Evolutionary conservation across 2,329 filamentous ascomycete species (phyloP).

Genomic region (Penicillium sp.): DNA sequence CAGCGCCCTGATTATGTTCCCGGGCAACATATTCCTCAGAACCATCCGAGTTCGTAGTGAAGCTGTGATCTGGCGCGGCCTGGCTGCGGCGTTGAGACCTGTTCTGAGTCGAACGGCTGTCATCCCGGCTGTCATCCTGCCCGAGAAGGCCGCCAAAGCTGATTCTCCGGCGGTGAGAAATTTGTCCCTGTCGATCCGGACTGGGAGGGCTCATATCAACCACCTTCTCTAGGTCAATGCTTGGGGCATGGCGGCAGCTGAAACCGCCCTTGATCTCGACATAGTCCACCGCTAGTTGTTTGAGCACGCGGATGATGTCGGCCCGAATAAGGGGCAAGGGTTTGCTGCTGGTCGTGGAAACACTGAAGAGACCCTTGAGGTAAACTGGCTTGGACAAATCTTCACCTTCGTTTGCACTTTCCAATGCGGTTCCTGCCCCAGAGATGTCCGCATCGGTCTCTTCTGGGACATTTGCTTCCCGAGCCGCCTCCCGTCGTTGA

Average conservation of each 20-base stretch:
- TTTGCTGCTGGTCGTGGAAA: conserved; percentile 92
- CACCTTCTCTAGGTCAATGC: conserved; percentile 78
- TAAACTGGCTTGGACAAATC: conserved; percentile 85
- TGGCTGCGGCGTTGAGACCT: conserved; percentile 45
- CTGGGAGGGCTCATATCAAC: conserved; percentile 61
- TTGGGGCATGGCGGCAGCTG: conserved; percentile 80
- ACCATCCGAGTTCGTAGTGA: conserved; percentile 78
- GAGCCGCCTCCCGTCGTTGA: conserved; percentile 67
- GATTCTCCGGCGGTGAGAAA: conserved; percentile 70
- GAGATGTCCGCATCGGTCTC: conserved; percentile 81
- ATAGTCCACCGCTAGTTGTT: conserved; percentile 85
- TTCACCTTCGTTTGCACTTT: conserved; percentile 59
- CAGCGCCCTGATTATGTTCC: conserved; percentile 44
- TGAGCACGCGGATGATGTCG: conserved; percentile 87
- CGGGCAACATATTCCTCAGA: conserved; percentile 69
- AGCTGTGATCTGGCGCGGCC: conserved; percentile 63
- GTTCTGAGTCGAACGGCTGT: conserved; percentile 47
- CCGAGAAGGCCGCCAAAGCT: conserved; percentile 73
- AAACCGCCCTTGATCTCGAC: conserved; percentile 92
- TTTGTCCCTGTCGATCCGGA: conserved; percentile 49
- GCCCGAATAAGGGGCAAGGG: conserved; percentile 79
- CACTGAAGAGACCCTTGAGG: conserved; percentile 94
- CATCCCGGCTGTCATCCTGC: conserved; percentile 66
- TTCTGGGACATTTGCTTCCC: conserved; percentile 78
- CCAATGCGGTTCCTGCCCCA: conserved; percentile 51